A percentile compares a stretch with the other conserved stretches of the same genome.
Evolutionary conservation across 2,329 filamentous ascomycete species (phyloP).

Genomic region (Ophiognomonia clavigignenti-juglandacearum): DNA sequence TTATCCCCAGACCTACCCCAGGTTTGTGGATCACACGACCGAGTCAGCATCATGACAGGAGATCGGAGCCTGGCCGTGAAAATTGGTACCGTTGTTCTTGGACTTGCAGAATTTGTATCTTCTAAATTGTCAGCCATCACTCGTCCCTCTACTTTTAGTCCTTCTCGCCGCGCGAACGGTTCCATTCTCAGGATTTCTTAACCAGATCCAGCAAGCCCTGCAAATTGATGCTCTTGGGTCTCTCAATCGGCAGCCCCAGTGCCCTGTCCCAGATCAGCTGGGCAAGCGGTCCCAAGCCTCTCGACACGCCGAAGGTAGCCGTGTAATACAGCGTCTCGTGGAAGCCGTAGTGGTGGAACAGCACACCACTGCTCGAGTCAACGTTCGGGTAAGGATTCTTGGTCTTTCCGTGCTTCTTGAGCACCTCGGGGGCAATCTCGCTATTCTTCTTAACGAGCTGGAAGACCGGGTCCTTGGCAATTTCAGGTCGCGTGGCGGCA

Average conservation of each 20-base stretch:
- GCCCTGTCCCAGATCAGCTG: conserved; percentile 97
- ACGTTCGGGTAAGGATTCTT: conserved; percentile 98
- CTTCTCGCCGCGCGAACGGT: no score
- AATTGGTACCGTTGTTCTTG: no score
- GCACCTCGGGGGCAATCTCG: conserved; percentile 81
- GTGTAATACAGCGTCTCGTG: conserved; percentile 95
- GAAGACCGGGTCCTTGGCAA: conserved; percentile 85
- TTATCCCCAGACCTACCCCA: no score
- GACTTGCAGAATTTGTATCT: no score
- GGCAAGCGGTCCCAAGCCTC: conserved; percentile 78
- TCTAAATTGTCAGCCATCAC: no score
- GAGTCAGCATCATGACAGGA: no score
- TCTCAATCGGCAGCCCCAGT: conserved; percentile 89
- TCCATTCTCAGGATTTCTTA: conserved; percentile 32
- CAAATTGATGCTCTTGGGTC: conserved; percentile 96
- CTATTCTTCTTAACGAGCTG: conserved; percentile 91
- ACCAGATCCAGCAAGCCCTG: conserved; percentile 73
- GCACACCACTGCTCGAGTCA: conserved; percentile 84
- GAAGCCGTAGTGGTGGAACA: conserved; percentile 99
- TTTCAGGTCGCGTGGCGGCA: conserved; percentile 77
- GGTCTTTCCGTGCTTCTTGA: conserved; percentile 95
- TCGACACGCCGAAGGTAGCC: conserved; percentile 64
- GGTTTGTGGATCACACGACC: no score
- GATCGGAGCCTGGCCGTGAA: no score
- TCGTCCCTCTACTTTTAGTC: no score